These are phyloP conservation scores for Physaria fendleri DNA, from an alignment of 345 rosid genomes.

Conservation along the genomic window DNA sequence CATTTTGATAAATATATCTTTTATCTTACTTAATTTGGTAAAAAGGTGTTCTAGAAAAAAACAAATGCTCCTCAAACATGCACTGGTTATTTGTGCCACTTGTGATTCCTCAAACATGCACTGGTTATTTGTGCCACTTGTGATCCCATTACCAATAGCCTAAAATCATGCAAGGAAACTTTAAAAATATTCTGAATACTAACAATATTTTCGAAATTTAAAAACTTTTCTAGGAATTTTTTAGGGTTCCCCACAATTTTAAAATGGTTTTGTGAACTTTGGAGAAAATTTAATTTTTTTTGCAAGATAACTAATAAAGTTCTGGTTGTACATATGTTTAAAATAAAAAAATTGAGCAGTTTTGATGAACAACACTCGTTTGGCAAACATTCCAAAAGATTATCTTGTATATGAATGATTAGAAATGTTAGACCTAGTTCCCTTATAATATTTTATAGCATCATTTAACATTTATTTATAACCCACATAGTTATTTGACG, in stretches of 20 bases:
- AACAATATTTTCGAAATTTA: background rate
- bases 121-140: too few relatives aligned
- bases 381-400: too few relatives aligned
- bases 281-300: background rate
- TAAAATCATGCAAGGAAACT: background rate
- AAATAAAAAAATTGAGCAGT: too few relatives aligned
- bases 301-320: background rate
- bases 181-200: background rate
- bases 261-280: background rate
- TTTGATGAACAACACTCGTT: too few relatives aligned
- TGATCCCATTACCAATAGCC: background rate
- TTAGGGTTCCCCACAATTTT: background rate
- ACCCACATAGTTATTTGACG: too few relatives aligned
- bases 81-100: background rate
- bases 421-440: too few relatives aligned
- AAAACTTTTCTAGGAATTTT: background rate
- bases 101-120: too few relatives aligned
- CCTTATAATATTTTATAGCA: too few relatives aligned
- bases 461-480: too few relatives aligned
- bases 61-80: background rate
- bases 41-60: background rate
- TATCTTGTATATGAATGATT: too few relatives aligned
- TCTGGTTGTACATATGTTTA: background rate
- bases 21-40: background rate
- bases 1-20: background rate